Conservation (phyloP, 768 basidiomycete species). For the Termitomyces sp. region DNA sequence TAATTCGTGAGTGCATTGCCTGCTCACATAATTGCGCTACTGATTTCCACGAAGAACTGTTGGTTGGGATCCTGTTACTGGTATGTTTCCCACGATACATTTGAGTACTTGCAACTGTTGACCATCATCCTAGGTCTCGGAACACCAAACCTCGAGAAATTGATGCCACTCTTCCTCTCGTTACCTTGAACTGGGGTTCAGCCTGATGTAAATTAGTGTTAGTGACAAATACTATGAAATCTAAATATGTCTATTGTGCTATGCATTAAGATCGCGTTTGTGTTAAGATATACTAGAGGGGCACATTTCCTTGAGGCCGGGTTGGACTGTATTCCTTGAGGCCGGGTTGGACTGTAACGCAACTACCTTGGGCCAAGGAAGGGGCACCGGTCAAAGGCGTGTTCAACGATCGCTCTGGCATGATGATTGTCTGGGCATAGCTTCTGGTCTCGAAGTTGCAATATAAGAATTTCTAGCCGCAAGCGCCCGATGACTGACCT, state of each 20-base stretch:
- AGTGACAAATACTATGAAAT: not conserved
- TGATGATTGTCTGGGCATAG: not conserved
- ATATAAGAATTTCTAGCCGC: slow-evolving; percentile 1
- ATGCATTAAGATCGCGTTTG: not conserved
- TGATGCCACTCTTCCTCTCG: slow-evolving; percentile 27
- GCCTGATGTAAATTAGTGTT: not conserved
- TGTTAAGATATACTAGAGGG: not conserved
- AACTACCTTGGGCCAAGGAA: slow-evolving; percentile 2
- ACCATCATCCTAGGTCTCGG: slow-evolving; percentile 26
- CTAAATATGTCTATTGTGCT: not conserved
- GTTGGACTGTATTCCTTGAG: too few species aligned
- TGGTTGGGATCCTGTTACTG: slow-evolving; percentile 40
- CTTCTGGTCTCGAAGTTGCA: not conserved
- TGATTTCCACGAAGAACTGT: slow-evolving; percentile 19
- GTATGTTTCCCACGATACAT: slow-evolving; percentile 10
- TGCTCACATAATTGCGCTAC: not conserved
- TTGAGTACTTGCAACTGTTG: not conserved
- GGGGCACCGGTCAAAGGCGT: slow-evolving; percentile 9
- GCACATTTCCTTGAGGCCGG: not conserved
- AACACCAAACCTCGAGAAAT: slow-evolving; percentile 29
- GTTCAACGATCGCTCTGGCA: not conserved
- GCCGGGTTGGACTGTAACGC: too few species aligned
- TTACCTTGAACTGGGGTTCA: slow-evolving; percentile 21
- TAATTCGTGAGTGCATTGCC: slow-evolving; percentile 21
- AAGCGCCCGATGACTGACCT: slow-evolving; percentile 1